Evolutionary conservation across 2,329 filamentous ascomycete species (phyloP).

Genomic region (Microsporum audouinii): DNA sequence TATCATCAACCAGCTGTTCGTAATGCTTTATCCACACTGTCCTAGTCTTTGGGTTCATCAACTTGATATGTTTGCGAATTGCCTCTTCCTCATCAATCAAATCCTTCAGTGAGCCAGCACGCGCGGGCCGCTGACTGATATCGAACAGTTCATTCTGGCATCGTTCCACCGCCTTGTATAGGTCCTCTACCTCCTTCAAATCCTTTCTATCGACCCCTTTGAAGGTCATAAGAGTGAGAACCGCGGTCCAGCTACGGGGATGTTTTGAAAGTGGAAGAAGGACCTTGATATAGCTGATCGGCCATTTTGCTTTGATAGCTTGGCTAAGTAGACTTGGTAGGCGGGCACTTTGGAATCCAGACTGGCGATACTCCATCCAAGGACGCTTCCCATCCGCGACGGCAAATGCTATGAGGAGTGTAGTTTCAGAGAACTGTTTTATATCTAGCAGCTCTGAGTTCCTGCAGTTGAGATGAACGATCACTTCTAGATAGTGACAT

Average conservation of each 20-base stretch:
- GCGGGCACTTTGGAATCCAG: slow-evolving; percentile 14
- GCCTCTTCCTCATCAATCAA: slow-evolving; percentile 5
- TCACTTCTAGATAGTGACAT: slow-evolving; percentile 2
- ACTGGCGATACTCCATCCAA: slow-evolving; percentile 14
- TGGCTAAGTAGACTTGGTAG: slow-evolving; percentile 16
- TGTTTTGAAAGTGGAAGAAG: slow-evolving; percentile 18
- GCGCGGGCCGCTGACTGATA: slow-evolving; percentile 12
- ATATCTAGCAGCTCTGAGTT: slow-evolving; percentile 21
- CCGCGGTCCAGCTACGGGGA: slow-evolving; percentile 21
- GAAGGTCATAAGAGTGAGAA: slow-evolving; percentile 22
- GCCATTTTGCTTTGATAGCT: slow-evolving; percentile 14
- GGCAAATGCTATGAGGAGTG: slow-evolving; percentile 19
- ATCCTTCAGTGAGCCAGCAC: background rate
- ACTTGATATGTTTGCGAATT: background rate
- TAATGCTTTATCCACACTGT: slow-evolving; percentile 3
- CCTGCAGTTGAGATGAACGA: slow-evolving; percentile 13
- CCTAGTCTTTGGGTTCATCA: background rate
- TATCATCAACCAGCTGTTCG: slow-evolving; percentile 5
- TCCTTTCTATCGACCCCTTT: slow-evolving; percentile 16
- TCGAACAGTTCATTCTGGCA: slow-evolving; percentile 19
- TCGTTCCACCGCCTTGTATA: slow-evolving; percentile 15
- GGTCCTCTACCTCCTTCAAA: slow-evolving; percentile 17
- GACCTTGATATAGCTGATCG: slow-evolving; percentile 17
- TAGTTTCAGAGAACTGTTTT: slow-evolving; percentile 21
- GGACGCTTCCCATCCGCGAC: slow-evolving; percentile 16